Percentiles rank a stretch among this genome's conserved stretches.
Evolutionary conservation across 345 rosid species (phyloP).

Genomic region (sweet orange (Citrus sinensis)): DVS_A1.0 CM039161.1:17931001-17931500

Average conservation of each 20-base stretch:
- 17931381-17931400: not conserved
- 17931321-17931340: too few species aligned
- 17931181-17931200: conserved; percentile 25
- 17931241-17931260: not conserved
- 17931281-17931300: not conserved
- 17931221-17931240: not conserved
- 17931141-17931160: conserved; percentile 10
- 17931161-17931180: conserved; percentile 21
- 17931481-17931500: not conserved
- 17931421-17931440: not conserved
- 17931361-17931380: not conserved
- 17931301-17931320: not conserved
- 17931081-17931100: conserved; percentile 17
- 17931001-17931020: conserved; percentile 24
- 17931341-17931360: too few species aligned
- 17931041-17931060: conserved; percentile 25
- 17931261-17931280: not conserved
- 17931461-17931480: not conserved
- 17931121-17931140: conserved; percentile 19
- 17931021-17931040: conserved; percentile 24
- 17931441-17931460: not conserved
- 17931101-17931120: conserved; percentile 16
- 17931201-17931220: conserved; percentile 22
- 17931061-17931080: conserved; percentile 8
- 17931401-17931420: not conserved